Conservation (phyloP, 2,329 filamentous ascomycete species). For the Onygenales sp. region DNA sequence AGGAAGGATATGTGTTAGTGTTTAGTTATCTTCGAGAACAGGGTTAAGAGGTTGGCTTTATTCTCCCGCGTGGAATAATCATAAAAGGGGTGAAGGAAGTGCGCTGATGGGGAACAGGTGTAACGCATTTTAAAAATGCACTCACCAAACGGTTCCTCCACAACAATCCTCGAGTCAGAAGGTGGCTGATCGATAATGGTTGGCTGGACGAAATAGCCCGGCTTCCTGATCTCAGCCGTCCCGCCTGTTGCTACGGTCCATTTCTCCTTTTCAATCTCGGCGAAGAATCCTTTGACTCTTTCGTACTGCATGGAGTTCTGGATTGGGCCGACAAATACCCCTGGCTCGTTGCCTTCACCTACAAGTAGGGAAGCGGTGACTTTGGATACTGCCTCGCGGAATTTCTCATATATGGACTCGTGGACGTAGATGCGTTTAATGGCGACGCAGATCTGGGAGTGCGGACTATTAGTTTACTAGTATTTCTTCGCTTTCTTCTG, state of each 20-base stretch:
- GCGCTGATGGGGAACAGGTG: background rate
- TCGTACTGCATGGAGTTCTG: constrained; percentile 59
- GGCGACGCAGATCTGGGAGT: constrained; percentile 43
- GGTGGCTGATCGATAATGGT: constrained; percentile 51
- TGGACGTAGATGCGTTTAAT: constrained; percentile 55
- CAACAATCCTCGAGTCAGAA: constrained; percentile 45
- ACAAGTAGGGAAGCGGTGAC: constrained; percentile 35
- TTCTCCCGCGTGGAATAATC: background rate
- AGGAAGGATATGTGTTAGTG: background rate
- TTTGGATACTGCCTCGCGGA: constrained; percentile 39
- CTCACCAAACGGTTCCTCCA: constrained; percentile 52
- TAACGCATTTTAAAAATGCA: background rate
- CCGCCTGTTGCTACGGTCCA: constrained; percentile 45
- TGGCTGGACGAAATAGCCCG: constrained; percentile 50
- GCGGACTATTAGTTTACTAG: background rate
- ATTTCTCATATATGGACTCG: constrained; percentile 48
- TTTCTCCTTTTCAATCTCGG: constrained; percentile 45
- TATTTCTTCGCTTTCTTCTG: background rate
- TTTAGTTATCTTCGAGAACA: background rate
- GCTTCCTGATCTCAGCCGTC: constrained; percentile 16
- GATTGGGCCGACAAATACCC: constrained; percentile 48
- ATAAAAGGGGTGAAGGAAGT: background rate
- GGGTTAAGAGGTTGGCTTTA: background rate
- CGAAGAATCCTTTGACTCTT: constrained; percentile 47
- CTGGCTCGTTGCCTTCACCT: constrained; percentile 31